A percentile compares a stretch with the other conserved stretches of the same genome.
phyloP scores from a whole-genome alignment of 257 asterid species.

The Ajuga chamaepitys region DNA sequence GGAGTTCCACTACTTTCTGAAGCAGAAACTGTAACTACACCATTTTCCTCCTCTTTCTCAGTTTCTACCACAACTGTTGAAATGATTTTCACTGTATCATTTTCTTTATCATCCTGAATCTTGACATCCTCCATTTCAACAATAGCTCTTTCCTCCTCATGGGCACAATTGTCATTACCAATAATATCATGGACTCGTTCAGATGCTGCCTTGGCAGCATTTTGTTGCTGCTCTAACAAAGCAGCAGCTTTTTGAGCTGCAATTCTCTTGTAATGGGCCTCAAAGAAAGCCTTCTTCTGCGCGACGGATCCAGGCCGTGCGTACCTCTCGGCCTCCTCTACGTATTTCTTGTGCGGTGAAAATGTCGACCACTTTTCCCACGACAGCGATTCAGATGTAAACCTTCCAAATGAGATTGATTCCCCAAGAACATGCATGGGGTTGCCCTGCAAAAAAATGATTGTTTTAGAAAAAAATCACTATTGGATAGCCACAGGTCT shows the following conservation, averaged over 20 bases:
- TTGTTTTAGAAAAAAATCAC: too few species aligned
- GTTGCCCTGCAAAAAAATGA: slow-evolving; percentile 60
- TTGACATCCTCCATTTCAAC: slow-evolving; percentile 15
- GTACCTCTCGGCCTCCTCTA: slow-evolving; percentile 87
- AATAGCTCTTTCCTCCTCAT: slow-evolving; percentile 9
- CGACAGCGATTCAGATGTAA: slow-evolving; percentile 54
- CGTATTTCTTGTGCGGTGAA: slow-evolving; percentile 63
- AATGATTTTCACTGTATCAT: not conserved
- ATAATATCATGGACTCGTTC: not conserved
- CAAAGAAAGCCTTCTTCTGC: slow-evolving; percentile 93
- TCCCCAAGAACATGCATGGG: slow-evolving; percentile 68
- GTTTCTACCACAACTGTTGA: not conserved
- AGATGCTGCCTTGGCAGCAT: slow-evolving; percentile 16
- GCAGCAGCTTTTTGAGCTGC: slow-evolving; percentile 89
- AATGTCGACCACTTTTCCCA: slow-evolving; percentile 98
- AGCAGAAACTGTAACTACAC: slow-evolving; percentile 21
- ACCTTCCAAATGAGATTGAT: slow-evolving; percentile 84
- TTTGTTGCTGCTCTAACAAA: slow-evolving; percentile 42
- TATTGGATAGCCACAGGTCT: too few species aligned
- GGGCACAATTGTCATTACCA: not conserved
- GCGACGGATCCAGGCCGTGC: slow-evolving; percentile 89
- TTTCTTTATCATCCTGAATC: not conserved
- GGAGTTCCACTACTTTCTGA: slow-evolving; percentile 47
- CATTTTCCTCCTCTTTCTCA: slow-evolving; percentile 14
- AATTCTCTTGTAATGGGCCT: slow-evolving; percentile 91